Evolutionary conservation across 108 stramenopile species (phyloP).

Genomic region (Skeletonema grethae): DNA sequence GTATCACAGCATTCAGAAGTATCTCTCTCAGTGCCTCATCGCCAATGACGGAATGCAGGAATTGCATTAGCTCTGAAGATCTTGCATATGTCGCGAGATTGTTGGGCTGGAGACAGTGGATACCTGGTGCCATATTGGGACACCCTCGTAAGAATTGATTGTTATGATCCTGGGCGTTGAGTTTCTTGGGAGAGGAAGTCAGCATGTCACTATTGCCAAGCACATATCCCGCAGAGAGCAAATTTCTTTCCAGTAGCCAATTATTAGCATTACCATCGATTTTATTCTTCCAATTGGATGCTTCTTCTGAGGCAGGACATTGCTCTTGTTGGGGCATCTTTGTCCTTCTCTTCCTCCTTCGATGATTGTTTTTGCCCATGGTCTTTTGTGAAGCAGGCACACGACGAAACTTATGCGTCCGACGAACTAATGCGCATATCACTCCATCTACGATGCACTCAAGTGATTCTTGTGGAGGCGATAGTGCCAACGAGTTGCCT

Average conservation of each 20-base stretch:
- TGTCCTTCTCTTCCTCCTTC: background rate
- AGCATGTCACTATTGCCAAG: constrained; percentile 28
- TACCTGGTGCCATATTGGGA: constrained; percentile 47
- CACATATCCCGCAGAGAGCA: constrained; percentile 38
- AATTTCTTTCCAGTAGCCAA: constrained; percentile 41
- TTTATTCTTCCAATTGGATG: background rate
- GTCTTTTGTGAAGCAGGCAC: background rate
- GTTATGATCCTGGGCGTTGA: background rate
- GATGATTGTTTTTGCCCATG: background rate
- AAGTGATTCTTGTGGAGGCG: constrained; percentile 34
- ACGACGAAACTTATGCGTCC: constrained; percentile 27
- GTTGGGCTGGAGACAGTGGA: constrained; percentile 51
- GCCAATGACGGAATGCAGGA: constrained; percentile 37
- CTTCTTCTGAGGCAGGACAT: background rate
- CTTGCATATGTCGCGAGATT: constrained; percentile 34
- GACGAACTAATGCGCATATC: constrained; percentile 27
- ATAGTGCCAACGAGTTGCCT: background rate
- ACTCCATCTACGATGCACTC: constrained; percentile 42
- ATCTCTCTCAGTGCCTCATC: constrained; percentile 52
- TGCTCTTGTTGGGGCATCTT: background rate
- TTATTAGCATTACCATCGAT: constrained; percentile 7
- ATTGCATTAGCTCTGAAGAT: constrained; percentile 44
- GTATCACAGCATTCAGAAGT: constrained; percentile 41
- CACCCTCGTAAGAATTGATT: constrained; percentile 23
- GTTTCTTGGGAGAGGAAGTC: constrained; percentile 6